Evolutionary conservation across 148 eudicot species (phyloP).

Genomic region (Gaultheria prostrata): DNA sequence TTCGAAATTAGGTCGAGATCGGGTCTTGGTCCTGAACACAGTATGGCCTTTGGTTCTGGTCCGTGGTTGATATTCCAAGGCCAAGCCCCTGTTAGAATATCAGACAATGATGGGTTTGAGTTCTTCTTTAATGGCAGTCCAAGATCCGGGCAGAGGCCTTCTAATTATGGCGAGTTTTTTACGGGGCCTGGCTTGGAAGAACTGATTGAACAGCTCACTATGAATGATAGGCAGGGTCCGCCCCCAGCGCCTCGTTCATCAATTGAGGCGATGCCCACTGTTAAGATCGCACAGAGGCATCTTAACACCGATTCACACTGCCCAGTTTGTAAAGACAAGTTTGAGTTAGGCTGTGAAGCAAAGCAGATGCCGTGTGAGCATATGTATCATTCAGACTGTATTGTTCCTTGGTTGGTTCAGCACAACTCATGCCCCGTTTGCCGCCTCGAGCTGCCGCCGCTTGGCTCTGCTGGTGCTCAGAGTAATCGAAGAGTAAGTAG

Average conservation of each 20-base stretch:
- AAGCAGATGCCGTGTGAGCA: conserved; percentile 92
- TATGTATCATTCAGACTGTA: conserved; percentile 85
- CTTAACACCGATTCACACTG: conserved; percentile 79
- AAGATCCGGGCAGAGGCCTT: conserved; percentile 57
- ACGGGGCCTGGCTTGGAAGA: conserved; percentile 79
- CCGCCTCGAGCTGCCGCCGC: conserved; percentile 70
- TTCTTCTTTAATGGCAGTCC: conserved; percentile 56
- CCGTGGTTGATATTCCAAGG: conserved; percentile 74
- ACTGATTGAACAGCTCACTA: conserved; percentile 64
- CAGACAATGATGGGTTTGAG: conserved; percentile 52
- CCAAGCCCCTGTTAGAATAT: conserved; percentile 49
- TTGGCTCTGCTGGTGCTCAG: conserved; percentile 34
- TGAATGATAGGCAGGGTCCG: conserved; percentile 76
- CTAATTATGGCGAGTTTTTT: conserved; percentile 59
- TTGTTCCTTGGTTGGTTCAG: conserved; percentile 88
- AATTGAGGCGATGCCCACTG: conserved; percentile 89
- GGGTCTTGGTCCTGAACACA: conserved; percentile 47
- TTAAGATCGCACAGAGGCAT: conserved; percentile 67
- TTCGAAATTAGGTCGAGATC: conserved; percentile 43
- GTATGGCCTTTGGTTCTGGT: conserved; percentile 26
- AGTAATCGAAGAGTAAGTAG: conserved; percentile 30
- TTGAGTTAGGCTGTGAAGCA: conserved; percentile 75
- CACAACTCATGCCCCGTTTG: conserved; percentile 99
- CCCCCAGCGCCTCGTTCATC: conserved; percentile 86
- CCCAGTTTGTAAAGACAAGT: conserved; percentile 88